Evolutionary conservation across 2,329 filamentous ascomycete species (phyloP), one percentile per base, ranked within the genome.

Genomic region (Trichophyton equinum): DNA sequence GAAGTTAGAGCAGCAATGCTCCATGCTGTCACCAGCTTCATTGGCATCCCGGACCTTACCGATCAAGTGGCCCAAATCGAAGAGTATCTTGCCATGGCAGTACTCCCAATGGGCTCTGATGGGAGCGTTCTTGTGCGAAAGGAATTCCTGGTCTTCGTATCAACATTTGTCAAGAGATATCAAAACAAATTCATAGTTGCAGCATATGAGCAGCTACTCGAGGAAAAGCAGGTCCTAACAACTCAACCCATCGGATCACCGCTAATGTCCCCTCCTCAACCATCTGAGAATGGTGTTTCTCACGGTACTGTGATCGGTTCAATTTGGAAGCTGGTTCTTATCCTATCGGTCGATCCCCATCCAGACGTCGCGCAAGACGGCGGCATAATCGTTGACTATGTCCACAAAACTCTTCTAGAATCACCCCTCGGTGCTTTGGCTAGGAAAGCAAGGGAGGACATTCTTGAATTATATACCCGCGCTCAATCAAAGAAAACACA

Each of bases 1-100:
- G 94, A 99, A 75, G 94, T 99, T 25, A 85, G 94, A 65, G 89
- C 92, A 1, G 89, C 94, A 8, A 95, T 96, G 84, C 79, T 96
- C 30, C 89, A 96, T 72, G 92, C 94, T 33, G 83, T 97, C 77
- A 95, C 91, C 0, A 94, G 88, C 3, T 96, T 99, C 76, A 77
- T 99, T 22, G 92, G 92, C 27, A 96, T 97, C 59, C 89, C 90
- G 0, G 91, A 96, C 70, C 76, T 96, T 65, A 96, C 91, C 0
- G 87, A 95, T 65, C 90, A 96, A 72, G 89, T 96, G 55, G 89
- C 88, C 7, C 85, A 89, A 63, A 90, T 94, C 62, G 94, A 99
- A 72, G 91, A 96, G 73, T 87, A 86, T 0, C 85, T 99, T 66
- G 91, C 94, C 2, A 88, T 89, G 77, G 89, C 90, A 11, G 83